phyloP scores from a whole-genome alignment of 148 eudicot genomes.

The Linanthus parryae region DNA sequence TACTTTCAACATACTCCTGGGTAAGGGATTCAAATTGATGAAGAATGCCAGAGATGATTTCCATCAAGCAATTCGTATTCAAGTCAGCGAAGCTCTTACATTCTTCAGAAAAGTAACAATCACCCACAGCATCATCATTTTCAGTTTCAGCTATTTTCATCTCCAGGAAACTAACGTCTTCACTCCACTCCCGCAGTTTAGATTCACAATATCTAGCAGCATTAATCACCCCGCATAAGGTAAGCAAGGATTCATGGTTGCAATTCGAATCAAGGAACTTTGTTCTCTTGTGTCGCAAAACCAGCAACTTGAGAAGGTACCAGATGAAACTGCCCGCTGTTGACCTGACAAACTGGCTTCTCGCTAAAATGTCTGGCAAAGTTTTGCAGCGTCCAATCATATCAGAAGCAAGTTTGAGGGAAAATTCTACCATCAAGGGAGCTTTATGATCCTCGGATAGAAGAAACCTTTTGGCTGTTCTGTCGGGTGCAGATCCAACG shows the following conservation, averaged over 20 bases:
- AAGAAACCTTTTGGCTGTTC: constrained; percentile 19
- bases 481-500: constrained; percentile 10
- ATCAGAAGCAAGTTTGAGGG: constrained; percentile 41
- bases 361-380: constrained; percentile 27
- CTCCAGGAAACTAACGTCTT: constrained; percentile 41
- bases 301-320: constrained; percentile 29
- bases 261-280: constrained; percentile 17
- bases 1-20: constrained; percentile 21
- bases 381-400: constrained; percentile 39
- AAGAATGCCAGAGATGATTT: constrained; percentile 33
- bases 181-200: constrained; percentile 42
- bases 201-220: constrained; percentile 38
- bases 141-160: constrained; percentile 32
- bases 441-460: constrained; percentile 44
- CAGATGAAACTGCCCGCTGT: constrained; percentile 28
- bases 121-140: constrained; percentile 7
- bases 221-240: constrained; percentile 34
- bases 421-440: constrained; percentile 39
- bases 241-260: constrained; percentile 20
- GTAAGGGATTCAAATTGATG: constrained; percentile 30
- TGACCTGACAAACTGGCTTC: constrained; percentile 33
- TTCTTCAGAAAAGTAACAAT: constrained; percentile 38
- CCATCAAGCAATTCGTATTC: constrained; percentile 40
- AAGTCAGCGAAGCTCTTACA: constrained; percentile 35
- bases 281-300: constrained; percentile 20